These are phyloP conservation scores for Periconia sp. DNA, from an alignment of 2,329 filamentous ascomycete genomes.

Conservation along the genomic window DNA sequence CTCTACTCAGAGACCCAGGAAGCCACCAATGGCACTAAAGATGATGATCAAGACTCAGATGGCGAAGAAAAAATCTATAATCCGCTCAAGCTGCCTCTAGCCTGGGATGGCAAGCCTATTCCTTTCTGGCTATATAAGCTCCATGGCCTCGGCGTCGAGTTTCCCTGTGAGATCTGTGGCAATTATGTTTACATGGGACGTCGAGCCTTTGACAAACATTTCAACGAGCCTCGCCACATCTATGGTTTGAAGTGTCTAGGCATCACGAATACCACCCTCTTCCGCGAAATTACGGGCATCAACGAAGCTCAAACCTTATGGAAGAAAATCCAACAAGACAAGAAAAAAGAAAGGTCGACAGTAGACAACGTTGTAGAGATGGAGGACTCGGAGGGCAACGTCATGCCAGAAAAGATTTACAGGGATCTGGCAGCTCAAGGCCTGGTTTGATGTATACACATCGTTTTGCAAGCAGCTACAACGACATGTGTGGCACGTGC, in stretches of 20 bases:
- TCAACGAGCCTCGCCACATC: slow-evolving; percentile 91
- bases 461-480: no score
- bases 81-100: slow-evolving; percentile 90
- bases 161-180: slow-evolving; percentile 94
- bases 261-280: slow-evolving; percentile 88
- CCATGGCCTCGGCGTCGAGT: slow-evolving; percentile 93
- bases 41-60: slow-evolving; percentile 70
- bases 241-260: slow-evolving; percentile 94
- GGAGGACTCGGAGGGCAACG: slow-evolving; percentile 96
- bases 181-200: slow-evolving; percentile 99
- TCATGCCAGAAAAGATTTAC: slow-evolving; percentile 99
- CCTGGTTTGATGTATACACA: slow-evolving; percentile 58
- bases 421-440: slow-evolving; percentile 94
- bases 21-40: slow-evolving; percentile 58
- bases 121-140: slow-evolving; percentile 99
- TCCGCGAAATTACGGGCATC: slow-evolving; percentile 92
- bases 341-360: slow-evolving; percentile 75
- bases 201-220: slow-evolving; percentile 97
- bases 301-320: slow-evolving; percentile 87
- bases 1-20: slow-evolving; percentile 70
- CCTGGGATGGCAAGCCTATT: slow-evolving; percentile 98
- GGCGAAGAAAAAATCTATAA: slow-evolving; percentile 91
- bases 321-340: slow-evolving; percentile 90
- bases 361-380: slow-evolving; percentile 93
- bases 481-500: no score